These are phyloP conservation scores for Wickerhamiella nectarea DNA, from an alignment of 805 yeast genomes.

Conservation along the genomic window DNA sequence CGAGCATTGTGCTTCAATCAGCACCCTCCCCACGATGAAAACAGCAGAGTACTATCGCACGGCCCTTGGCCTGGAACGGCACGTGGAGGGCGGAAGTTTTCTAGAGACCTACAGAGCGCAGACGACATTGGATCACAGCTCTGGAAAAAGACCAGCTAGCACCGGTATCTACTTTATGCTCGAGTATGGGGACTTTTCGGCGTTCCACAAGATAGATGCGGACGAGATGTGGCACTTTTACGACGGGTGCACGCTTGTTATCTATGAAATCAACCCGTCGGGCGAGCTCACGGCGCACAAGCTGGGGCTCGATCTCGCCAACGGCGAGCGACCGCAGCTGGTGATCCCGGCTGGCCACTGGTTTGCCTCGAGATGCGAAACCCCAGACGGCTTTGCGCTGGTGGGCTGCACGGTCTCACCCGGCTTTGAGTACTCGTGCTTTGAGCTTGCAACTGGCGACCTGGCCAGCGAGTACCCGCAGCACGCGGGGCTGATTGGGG, in stretches of 20 bases:
- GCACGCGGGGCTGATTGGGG: not conserved
- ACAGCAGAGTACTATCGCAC: not conserved
- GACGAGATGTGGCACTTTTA: conserved; percentile 6
- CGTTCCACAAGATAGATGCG: not conserved
- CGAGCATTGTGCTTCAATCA: too few relatives aligned
- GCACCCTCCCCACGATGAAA: not conserved
- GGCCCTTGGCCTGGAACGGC: not conserved
- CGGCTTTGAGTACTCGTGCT: conserved; percentile 2
- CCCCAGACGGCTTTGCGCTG: not conserved
- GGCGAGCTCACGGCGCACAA: not conserved
- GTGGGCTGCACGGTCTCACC: conserved; percentile 4
- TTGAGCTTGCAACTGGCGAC: not conserved
- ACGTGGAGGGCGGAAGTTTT: not conserved
- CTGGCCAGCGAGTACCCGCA: not conserved
- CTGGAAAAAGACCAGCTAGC: not conserved
- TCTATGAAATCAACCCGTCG: not conserved
- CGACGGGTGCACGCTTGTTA: not conserved
- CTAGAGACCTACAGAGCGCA: not conserved
- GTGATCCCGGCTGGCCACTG: not conserved
- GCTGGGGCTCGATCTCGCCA: not conserved
- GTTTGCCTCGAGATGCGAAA: conserved; percentile 5
- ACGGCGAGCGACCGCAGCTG: not conserved
- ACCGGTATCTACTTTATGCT: conserved; percentile 4
- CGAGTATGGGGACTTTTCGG: conserved; percentile 2
- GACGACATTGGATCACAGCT: not conserved